Base-by-base conservation (phyloP, 345 rosid species). In the Euphorbia pulcherrima region DNA sequence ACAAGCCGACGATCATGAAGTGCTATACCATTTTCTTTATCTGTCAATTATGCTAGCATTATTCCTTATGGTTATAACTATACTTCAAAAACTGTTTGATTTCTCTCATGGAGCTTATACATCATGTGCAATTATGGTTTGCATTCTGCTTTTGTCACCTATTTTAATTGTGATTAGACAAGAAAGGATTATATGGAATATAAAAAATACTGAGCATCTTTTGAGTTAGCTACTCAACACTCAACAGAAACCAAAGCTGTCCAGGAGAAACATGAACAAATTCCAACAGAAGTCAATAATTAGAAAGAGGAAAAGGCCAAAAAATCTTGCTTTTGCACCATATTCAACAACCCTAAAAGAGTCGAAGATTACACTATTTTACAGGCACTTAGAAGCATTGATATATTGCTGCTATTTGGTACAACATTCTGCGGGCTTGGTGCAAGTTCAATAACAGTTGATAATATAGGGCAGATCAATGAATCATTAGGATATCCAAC, bases 361-460 rank as follows among this genome's bases (percentile, higher is more conserved):
- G 97, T 96, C 8, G 94, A 89, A 62, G 94, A 92, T 77, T 92
- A 89, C 90, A 92, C 90, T 13, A 89, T 92, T 57, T 67, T 92
- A 27, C 97, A 92, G 75, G 96, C 96, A 30, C 78, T 92, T 48
- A 58, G 82, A 0, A 92, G 96, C 81, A 30, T 77, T 0, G 97
- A 92, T 78, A 92, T 89, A 96, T 57, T 84, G 26, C 79, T 80
- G 28, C 56, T 89, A 16, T 92, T 88, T 59, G 41, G 81, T 0
- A 89, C 96, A 0, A 89, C 96, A 20, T 77, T 87, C 0, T 88
- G 89, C 55, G 96, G 94, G 24, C 78, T 89, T 29, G 96, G 96
- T 7, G 76, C 87, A 3, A 92, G 96, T 69, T 81, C 89, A 65
- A 86, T 96, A 4, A 91, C 98, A 0, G 84, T 89, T 4, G 95